Evolutionary conservation across 2,329 filamentous ascomycete species (phyloP), one percentile per base, ranked within the genome.

Genomic region (Aspergillus eucalypticola): DNA sequence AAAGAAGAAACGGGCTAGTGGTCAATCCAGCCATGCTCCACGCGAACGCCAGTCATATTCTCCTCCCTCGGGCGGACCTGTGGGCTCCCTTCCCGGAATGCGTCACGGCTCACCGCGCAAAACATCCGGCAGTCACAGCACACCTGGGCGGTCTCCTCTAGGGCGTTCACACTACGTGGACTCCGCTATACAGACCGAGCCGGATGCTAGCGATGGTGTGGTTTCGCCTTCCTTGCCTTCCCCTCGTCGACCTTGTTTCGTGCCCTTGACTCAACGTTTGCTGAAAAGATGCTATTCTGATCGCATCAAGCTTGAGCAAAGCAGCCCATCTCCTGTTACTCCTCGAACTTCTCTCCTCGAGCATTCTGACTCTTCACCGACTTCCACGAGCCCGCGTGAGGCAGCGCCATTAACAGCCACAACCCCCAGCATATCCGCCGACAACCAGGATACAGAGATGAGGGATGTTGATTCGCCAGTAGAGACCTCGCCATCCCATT

Each of bases 1-100:
- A 64, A 83, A 83, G 72, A 85, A 82, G 70, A 84, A 87, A 68
- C 79, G 83, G 56, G 81, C 80, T 59, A 86, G 83, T 68, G 83
- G 80, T 46, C 82, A 82, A 53, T 84, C 83, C 19, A 78, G 74
- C 13, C 76, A 84, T 55, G 56, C 46, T 25, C 13, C 39, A 8
- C 80, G 82, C 17, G 79, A 77, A 63, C 69, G 67, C 53, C 68
- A 68, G 17, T 75, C 77, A 17, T 71, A 71, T 21, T 79, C 76
- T 27, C 76, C 78, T 8, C 71, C 73, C 10, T 66, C 68, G 5
- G 69, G 66, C 46, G 59, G 62, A 10, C 74, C 71, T 6, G 71
- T 72, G 27, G 67, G 64, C 19, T 65, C 66, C n/a, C 59, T 69
- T 41, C 65, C 66, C 54, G 62, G 55, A 39, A 68, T 65, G 23